Evolutionary conservation across 2,329 filamentous ascomycete genomes (phyloP), one percentile per base, ranked within the genome.

Genomic region (Alternaria viburni): DNA sequence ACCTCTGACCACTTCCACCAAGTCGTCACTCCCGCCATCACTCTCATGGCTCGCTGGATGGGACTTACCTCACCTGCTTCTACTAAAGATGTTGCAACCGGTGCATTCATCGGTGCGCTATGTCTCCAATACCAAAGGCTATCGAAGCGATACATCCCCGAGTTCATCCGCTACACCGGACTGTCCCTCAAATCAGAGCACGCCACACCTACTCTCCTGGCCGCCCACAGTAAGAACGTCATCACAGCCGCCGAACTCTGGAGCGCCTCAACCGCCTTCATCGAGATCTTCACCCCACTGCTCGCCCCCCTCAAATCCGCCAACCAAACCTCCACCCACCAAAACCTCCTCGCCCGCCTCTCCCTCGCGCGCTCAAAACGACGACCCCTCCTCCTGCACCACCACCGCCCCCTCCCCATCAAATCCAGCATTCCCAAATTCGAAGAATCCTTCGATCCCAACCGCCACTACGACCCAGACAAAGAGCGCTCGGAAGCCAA

Each of bases 1-100:
- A 97, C 96, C 0, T 97, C 94, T 0, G 96, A 99, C 80, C 94
- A 98, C 81, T 99, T 98, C 80, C 96, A 99, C 74, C 91, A 96
- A 72, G 93, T 98, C 36, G 91, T 93, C 44, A 99, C 96, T 2
- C 96, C 96, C 2, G 91, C 95, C 1, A 91, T 93, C 80, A 88
- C 97, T 6, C 87, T 90, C n/a, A 92, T 98, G 80, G 88, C 87
- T 12, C 89, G 93, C 58, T 97, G 92, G 80, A 86, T 99, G 25
- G 93, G 91, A 1, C 89, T 97, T 71, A 93, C 89, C 59, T 85
- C 90, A 0, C 89, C 93, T 0, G 84, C 87, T 46, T 84, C 82
- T 8, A 80, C 93, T 5, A 81, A 85, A 8, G 91, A 96, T 69
- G 87, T 92, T 64, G 87, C 88, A 4, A 89, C 85, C 3, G 96